A percentile compares a stretch with the other conserved stretches of the same genome.
Conservation (phyloP, 306 rosid species). For the Castanea mollissima region DNA sequence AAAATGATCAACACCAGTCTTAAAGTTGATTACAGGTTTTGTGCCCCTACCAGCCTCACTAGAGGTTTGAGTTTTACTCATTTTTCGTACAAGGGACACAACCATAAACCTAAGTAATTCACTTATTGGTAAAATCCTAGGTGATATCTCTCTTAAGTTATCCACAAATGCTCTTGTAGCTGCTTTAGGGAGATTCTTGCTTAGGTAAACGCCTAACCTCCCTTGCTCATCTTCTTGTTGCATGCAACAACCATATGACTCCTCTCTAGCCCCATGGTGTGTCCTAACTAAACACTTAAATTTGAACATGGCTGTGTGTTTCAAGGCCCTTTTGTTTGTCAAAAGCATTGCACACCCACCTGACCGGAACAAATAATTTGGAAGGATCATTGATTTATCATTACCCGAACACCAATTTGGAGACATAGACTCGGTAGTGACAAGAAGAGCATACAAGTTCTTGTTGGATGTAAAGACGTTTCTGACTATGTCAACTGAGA, state of each 20-base stretch:
- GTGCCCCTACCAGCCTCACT: neutral
- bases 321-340: constrained; percentile 54
- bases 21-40: constrained; percentile 53
- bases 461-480: constrained; percentile 47
- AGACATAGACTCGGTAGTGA: constrained; percentile 71
- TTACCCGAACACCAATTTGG: constrained; percentile 87
- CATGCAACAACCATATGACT: constrained; percentile 59
- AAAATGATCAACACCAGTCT: constrained; percentile 73
- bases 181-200: constrained; percentile 67
- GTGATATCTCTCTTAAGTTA: constrained; percentile 55
- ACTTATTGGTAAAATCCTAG: constrained; percentile 60
- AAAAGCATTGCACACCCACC: constrained; percentile 70
- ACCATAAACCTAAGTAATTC: constrained; percentile 54
- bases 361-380: constrained; percentile 65
- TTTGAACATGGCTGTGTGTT: constrained; percentile 38
- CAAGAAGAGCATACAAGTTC: constrained; percentile 57
- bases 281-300: constrained; percentile 64
- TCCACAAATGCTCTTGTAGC: constrained; percentile 85
- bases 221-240: constrained; percentile 77
- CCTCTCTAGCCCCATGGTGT: constrained; percentile 79
- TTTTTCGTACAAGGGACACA: constrained; percentile 28
- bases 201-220: constrained; percentile 50
- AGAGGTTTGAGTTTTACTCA: constrained; percentile 1
- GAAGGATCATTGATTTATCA: constrained; percentile 68
- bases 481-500: constrained; percentile 54